These are phyloP conservation scores for Sporothrix brunneoviolacea DNA, from an alignment of 2,329 filamentous ascomycete genomes.

Conservation along the genomic window DNA sequence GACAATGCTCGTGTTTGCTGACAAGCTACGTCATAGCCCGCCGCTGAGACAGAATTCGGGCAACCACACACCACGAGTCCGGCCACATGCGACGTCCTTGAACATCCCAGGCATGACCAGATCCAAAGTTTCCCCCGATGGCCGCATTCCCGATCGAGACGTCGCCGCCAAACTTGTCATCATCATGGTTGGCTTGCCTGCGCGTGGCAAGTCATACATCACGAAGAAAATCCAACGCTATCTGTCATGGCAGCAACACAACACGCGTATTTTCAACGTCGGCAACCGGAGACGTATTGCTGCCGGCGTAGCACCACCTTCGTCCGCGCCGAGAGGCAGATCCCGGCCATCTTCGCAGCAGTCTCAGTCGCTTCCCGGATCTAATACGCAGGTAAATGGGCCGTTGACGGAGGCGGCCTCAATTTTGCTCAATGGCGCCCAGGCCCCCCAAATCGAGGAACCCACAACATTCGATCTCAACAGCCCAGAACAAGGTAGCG, in stretches of 20 bases:
- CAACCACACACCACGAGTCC: slow-evolving; percentile 67
- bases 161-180: slow-evolving; percentile 95
- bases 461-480: slow-evolving; percentile 35
- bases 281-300: slow-evolving; percentile 81
- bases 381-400: slow-evolving; percentile 27
- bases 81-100: slow-evolving; percentile 83
- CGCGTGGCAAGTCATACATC: slow-evolving; percentile 95
- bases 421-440: slow-evolving; percentile 51
- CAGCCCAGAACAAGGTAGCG: background rate
- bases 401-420: slow-evolving; percentile 48
- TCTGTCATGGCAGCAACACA: slow-evolving; percentile 94
- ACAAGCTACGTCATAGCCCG: slow-evolving; percentile 40
- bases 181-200: slow-evolving; percentile 95
- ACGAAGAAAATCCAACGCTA: slow-evolving; percentile 97
- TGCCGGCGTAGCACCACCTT: slow-evolving; percentile 46
- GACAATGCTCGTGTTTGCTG: slow-evolving; percentile 10
- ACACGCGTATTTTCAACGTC: slow-evolving; percentile 94
- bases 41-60: slow-evolving; percentile 68
- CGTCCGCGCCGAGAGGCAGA: slow-evolving; percentile 23
- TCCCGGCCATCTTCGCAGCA: background rate
- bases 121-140: slow-evolving; percentile 91
- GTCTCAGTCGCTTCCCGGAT: slow-evolving; percentile 15
- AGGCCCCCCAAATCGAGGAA: slow-evolving; percentile 33
- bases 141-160: slow-evolving; percentile 86
- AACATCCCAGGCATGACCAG: slow-evolving; percentile 96